phyloP scores from a whole-genome alignment of 75 land plant genomes.

The Cunninghamia lanceolata region DNA sequence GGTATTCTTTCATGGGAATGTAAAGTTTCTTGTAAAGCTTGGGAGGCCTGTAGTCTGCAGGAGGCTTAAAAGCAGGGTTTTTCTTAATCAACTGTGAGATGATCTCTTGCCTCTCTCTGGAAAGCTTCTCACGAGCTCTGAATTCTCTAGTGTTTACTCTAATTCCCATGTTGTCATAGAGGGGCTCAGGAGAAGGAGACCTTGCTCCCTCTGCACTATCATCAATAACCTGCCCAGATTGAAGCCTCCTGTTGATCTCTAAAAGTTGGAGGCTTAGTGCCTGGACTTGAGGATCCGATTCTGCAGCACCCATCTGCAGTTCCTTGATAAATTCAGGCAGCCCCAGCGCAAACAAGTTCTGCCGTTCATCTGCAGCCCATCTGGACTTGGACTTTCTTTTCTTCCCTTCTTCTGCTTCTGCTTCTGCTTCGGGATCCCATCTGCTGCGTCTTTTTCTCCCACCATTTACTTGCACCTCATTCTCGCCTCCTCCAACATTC shows the following conservation, averaged over 20 bases:
- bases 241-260: conserved; percentile 70
- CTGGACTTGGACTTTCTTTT: conserved; percentile 62
- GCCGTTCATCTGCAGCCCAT: conserved; percentile 89
- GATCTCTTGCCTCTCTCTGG: conserved; percentile 76
- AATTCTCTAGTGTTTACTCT: conserved; percentile 87
- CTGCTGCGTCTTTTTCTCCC: conserved; percentile 63
- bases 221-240: conserved; percentile 70
- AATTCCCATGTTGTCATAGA: conserved; percentile 95
- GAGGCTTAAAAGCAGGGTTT: conserved; percentile 92
- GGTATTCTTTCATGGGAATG: conserved; percentile 94
- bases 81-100: conserved; percentile 73
- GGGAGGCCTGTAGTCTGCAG: conserved; percentile 91
- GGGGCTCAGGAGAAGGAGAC: conserved; percentile 92
- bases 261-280: conserved; percentile 70
- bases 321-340: conserved; percentile 91
- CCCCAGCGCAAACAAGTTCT: conserved; percentile 36
- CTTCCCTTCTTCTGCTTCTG: conserved; percentile 31
- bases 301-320: conserved; percentile 63
- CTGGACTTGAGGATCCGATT: conserved; percentile 87
- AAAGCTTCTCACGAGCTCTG: conserved; percentile 80
- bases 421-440: conserved; percentile 73
- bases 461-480: conserved; percentile 38
- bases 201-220: conserved; percentile 75
- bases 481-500: conserved; percentile 11
- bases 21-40: conserved; percentile 93